phyloP scores from a whole-genome alignment of 306 rosid genomes.

The Pyrus betulifolia region DNA sequence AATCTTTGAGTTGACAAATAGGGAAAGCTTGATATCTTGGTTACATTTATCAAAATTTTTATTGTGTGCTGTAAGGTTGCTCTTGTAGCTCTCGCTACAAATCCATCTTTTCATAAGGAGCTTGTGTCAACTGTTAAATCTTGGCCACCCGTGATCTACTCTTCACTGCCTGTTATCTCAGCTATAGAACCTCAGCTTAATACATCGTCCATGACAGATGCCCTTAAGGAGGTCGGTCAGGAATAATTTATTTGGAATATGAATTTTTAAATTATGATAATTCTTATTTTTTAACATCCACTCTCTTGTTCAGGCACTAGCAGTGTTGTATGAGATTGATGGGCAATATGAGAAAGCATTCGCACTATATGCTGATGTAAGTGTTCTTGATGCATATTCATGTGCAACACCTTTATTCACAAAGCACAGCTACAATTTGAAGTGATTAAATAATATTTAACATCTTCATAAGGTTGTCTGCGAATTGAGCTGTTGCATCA shows the following conservation, averaged over 20 bases:
- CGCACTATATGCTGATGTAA: constrained; percentile 88
- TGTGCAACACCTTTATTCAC: neutral
- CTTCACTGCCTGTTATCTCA: constrained; percentile 74
- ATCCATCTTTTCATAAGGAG: constrained; percentile 75
- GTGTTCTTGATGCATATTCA: constrained; percentile 31
- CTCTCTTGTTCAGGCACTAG: constrained; percentile 63
- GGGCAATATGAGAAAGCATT: constrained; percentile 86
- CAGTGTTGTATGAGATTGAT: constrained; percentile 74
- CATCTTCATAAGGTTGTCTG: constrained; percentile 3
- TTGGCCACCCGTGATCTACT: constrained; percentile 82
- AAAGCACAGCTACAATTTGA: constrained; percentile 3
- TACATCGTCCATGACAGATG: constrained; percentile 76
- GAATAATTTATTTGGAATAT: neutral
- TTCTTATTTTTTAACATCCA: constrained; percentile 6
- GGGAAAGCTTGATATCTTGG: neutral
- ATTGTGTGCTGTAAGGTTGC: constrained; percentile 58
- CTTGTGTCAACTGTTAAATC: constrained; percentile 67
- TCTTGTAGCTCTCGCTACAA: constrained; percentile 89
- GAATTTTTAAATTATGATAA: constrained; percentile 6
- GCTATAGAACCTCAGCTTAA: constrained; percentile 93
- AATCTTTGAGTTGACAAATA: neutral
- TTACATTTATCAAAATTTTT: constrained; percentile 2
- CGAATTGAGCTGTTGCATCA: neutral
- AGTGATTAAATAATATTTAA: neutral
- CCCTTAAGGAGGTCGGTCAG: constrained; percentile 71